Base-by-base conservation (phyloP, 1,284 basidiomycete species). In the Rhodofomes roseus region DNA sequence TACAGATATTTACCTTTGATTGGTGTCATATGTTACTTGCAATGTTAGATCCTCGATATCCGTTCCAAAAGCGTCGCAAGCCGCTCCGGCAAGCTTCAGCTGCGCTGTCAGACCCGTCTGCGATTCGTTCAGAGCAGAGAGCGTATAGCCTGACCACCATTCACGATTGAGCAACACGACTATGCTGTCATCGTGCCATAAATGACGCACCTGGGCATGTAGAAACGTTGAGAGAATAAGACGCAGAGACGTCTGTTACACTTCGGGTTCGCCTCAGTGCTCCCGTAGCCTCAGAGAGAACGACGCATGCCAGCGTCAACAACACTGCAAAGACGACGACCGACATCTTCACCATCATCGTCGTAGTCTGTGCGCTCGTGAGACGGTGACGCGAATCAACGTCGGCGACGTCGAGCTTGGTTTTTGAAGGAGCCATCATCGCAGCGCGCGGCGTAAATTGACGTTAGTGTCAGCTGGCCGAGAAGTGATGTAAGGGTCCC, bases 11-110 rank as follows among this genome's bases (percentile, higher is more conserved):
- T 29, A 84, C 86, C 84, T 76, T 16, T 78, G 73, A 36, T 73
- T 68, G 1, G 81, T 81, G 68, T 92, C 87, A 64, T 89, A 89
- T 14, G 80, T 82, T 14, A 90, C 86, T 63, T 85, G 71, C 14
- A 93, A 76, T 5, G 82, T 86, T 46, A 93, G 79, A 60, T 85
- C 75, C 1, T 71, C 37, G 43, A 92, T 77, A 67, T 93, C 91
- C 12, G 72, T 76, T 16, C 90, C 89, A 66, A 90, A 93, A 12
- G 86, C 89, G 64, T 90, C 81, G 71, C 92, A 93, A 1, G 83
- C 76, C 16, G 72, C 55, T 1, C 89, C 89, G 2, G 81, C 80
- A 6, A 93, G 77, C 29, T 69, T 70, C 12, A 92, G 76, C 6
- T 77, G 71, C 27, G 87, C 89, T 4, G 76, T 81, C 34, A 91